Conservation (phyloP, 495 filamentous ascomycete species). For the Hypoxylon perforatum region DNA sequence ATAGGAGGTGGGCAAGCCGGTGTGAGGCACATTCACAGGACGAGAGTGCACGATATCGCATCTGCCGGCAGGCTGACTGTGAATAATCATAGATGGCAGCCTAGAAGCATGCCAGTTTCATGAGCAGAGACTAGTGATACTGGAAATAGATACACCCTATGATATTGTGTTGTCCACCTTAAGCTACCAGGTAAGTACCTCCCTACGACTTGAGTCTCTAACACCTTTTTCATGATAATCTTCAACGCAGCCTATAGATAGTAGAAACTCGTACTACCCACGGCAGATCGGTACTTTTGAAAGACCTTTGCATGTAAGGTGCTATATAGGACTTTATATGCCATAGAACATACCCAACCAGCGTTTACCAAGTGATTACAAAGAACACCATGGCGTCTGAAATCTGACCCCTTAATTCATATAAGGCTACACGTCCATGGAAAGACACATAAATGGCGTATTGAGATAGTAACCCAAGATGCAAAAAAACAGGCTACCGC, state of each 20-base stretch:
- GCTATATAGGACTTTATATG: background rate
- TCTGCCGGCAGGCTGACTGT: background rate
- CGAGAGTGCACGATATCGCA: background rate
- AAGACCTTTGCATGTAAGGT: no score
- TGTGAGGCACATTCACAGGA: background rate
- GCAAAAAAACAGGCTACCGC: background rate
- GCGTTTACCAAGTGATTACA: background rate
- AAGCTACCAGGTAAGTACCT: no score
- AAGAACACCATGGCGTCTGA: background rate
- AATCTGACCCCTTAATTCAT: background rate
- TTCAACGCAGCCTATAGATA: background rate
- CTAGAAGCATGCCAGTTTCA: background rate
- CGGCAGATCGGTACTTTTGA: background rate
- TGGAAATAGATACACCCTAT: constrained; percentile 7
- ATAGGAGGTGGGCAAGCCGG: background rate
- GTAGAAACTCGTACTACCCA: background rate
- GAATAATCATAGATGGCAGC: background rate
- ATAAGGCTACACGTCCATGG: constrained; percentile 1
- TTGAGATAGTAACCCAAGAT: background rate
- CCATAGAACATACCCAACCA: constrained; percentile 7
- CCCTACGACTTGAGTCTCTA: no score
- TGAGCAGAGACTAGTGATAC: background rate
- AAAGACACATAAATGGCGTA: background rate
- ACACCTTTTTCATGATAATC: no score
- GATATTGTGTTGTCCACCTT: no score